Evolutionary conservation across 768 basidiomycete genomes (phyloP), one percentile per base, ranked within the genome.

Genomic region (Boletus subcaerulescens): DNA sequence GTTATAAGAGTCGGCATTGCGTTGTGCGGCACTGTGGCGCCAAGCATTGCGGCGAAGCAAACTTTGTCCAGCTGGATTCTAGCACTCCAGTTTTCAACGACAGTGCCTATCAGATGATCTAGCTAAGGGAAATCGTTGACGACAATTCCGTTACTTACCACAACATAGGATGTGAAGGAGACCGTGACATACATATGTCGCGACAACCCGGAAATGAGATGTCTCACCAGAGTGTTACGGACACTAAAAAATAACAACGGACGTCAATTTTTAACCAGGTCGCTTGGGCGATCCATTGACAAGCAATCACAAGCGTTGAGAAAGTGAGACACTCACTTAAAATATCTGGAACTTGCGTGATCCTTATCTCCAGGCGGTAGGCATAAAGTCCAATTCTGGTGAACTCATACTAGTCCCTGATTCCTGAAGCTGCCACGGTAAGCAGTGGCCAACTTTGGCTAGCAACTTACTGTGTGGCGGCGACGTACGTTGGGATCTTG

Each of bases 311-410:
- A 29, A 31, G 46, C 36, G 17, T 43, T 40, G n/a, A 45, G 31
- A 52, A 58, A 60, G 62, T 64, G 63, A 64, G 56, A 64, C 62
- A 61, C 31, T 54, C 43, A 35, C 33, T 36, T 46, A 38, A 45
- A 18, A 42, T 33, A 53, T 41, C 44, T 38, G 45, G 48, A 20
- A 48, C 39, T 57, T 53, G 45, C 60, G 59, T 61, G 44, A 60
- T 51, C 36, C 15, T 35, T 50, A 49, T 47, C 53, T 52, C 53
- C 36, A 29, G 44, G 41, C 3, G 20, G 50, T 20, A 36, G 24
- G 11, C 32, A 51, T 45, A 4, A 20, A 48, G n/a, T 26, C 57
- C 42, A 59, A 26, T 44, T 50, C 20, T 44, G 49, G 48, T 35
- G 38, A 29, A 10, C 3, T 12, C 12, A 5, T 41, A 24, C 24